These are phyloP conservation scores for Rosa lucieae DNA, from an alignment of 306 rosid genomes.

Conservation along the genomic window DNA sequence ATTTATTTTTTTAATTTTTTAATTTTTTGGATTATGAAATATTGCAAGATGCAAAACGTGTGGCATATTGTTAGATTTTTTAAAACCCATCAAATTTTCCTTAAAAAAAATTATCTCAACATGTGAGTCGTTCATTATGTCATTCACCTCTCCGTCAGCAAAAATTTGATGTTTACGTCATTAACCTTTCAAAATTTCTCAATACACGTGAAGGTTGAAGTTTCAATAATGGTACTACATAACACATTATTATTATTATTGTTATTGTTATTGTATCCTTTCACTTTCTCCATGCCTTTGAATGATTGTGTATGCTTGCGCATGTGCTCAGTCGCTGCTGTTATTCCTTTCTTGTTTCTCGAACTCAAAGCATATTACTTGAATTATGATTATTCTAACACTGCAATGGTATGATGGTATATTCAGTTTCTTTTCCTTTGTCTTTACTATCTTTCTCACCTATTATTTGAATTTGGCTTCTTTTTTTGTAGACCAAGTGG, in stretches of 20 bases:
- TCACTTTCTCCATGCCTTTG: not conserved
- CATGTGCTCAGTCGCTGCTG: not conserved
- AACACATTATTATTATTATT: not conserved
- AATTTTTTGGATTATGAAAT: not conserved
- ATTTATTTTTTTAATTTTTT: not conserved
- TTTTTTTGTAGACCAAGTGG: slow-evolving; percentile 72
- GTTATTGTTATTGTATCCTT: not conserved
- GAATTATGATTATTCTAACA: not conserved
- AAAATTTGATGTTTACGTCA: not conserved
- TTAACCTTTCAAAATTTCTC: not conserved
- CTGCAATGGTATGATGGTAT: not conserved
- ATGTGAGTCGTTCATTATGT: not conserved
- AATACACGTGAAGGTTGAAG: not conserved
- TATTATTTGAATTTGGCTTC: not conserved
- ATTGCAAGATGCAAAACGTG: not conserved
- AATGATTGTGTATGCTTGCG: not conserved
- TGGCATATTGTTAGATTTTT: not conserved
- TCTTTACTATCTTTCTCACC: not conserved
- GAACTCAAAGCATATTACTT: not conserved
- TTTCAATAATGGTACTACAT: not conserved
- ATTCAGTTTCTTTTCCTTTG: not conserved
- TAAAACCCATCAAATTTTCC: not conserved
- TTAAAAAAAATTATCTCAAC: not conserved
- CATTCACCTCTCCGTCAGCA: not conserved
- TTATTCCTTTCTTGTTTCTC: not conserved